phyloP scores from a whole-genome alignment of 805 yeast species.

The Komagataella mondaviorum region DNA sequence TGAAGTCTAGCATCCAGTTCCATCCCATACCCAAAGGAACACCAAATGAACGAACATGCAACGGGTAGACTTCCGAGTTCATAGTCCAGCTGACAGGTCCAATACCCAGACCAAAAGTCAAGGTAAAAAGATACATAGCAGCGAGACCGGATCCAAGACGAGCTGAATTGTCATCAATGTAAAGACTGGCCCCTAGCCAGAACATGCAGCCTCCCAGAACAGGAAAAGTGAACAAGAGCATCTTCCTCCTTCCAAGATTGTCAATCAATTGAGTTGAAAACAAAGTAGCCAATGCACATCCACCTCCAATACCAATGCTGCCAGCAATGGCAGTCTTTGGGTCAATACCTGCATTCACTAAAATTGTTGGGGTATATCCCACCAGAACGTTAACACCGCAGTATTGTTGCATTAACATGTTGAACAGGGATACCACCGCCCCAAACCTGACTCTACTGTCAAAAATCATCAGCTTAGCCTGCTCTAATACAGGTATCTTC shows the following conservation, averaged over 20 bases:
- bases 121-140: slow-evolving; percentile 63
- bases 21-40: slow-evolving; percentile 70
- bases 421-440: slow-evolving; percentile 65
- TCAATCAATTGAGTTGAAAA: slow-evolving; percentile 79
- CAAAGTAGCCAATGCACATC: slow-evolving; percentile 67
- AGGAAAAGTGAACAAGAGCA: slow-evolving; percentile 48
- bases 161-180: slow-evolving; percentile 25
- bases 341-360: slow-evolving; percentile 50
- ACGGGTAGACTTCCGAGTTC: slow-evolving; percentile 74
- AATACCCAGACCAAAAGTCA: slow-evolving; percentile 70
- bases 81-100: slow-evolving; percentile 88
- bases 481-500: slow-evolving; percentile 28
- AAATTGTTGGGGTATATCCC: slow-evolving; percentile 69
- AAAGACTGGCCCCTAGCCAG: slow-evolving; percentile 53
- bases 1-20: slow-evolving; percentile 60
- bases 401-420: slow-evolving; percentile 84
- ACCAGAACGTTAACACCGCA: slow-evolving; percentile 87
- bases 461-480: slow-evolving; percentile 45
- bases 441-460: slow-evolving; percentile 79
- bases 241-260: slow-evolving; percentile 56
- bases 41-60: slow-evolving; percentile 68
- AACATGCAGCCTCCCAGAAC: slow-evolving; percentile 52
- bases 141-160: slow-evolving; percentile 54
- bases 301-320: slow-evolving; percentile 77
- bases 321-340: slow-evolving; percentile 57